These are phyloP conservation scores for Acer negundo DNA, from an alignment of 345 rosid genomes.

Conservation along the genomic window DNA sequence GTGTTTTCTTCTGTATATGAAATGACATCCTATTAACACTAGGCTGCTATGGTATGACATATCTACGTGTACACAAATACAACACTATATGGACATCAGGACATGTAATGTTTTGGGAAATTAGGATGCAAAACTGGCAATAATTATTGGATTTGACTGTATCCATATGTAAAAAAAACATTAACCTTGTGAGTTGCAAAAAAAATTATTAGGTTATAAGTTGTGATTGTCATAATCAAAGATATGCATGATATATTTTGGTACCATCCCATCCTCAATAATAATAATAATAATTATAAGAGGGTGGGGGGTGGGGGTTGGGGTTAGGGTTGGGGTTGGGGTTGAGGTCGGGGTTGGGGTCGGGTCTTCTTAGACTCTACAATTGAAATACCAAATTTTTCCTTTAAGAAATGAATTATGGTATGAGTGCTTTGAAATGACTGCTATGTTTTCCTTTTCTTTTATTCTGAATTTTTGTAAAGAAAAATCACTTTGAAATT, in stretches of 20 bases:
- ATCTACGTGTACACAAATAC: too few relatives aligned
- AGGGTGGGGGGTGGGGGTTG: too few relatives aligned
- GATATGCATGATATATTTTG: background rate
- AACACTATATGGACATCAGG: too few relatives aligned
- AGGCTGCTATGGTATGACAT: background rate
- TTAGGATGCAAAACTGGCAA: background rate
- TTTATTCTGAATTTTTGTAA: background rate
- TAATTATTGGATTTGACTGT: background rate
- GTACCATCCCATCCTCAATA: background rate
- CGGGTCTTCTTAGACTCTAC: background rate
- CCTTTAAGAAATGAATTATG: background rate
- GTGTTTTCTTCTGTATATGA: slow-evolving; percentile 2
- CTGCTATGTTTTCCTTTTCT: background rate
- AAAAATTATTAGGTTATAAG: background rate
- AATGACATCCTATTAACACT: background rate
- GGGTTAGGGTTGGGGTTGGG: too few relatives aligned
- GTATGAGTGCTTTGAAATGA: background rate
- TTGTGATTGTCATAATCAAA: too few relatives aligned
- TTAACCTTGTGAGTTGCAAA: background rate
- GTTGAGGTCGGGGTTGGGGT: too few relatives aligned
- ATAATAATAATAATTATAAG: too few relatives aligned
- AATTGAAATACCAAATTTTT: background rate
- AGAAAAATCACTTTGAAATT: slow-evolving; percentile 5
- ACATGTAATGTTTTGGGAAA: background rate
- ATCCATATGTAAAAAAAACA: background rate